phyloP scores from a whole-genome alignment of 108 stramenopile species.

The Aurantiochytrium sp. region DNA sequence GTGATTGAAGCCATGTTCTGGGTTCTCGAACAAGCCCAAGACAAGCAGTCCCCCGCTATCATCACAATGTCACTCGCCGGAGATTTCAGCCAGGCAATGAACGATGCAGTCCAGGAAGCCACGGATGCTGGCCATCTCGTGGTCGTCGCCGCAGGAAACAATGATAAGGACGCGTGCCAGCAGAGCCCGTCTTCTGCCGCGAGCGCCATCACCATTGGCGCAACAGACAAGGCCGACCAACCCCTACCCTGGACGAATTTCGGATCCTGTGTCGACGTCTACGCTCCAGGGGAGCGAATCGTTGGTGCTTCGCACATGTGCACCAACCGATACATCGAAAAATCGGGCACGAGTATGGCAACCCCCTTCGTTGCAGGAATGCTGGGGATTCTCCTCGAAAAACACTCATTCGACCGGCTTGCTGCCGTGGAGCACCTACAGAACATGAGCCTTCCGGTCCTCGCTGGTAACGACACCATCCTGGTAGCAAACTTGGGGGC shows the following conservation, averaged over 20 bases:
- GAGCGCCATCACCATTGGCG: not conserved
- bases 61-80: conserved; percentile 25
- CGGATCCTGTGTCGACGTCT: conserved; percentile 18
- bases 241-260: not conserved
- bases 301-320: not conserved
- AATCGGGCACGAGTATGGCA: conserved; percentile 38
- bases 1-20: too few relatives aligned
- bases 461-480: not conserved
- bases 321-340: not conserved
- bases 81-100: not conserved
- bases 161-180: not conserved
- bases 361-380: conserved; percentile 27
- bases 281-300: conserved; percentile 25
- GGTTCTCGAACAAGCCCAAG: too few relatives aligned
- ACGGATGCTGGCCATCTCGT: not conserved
- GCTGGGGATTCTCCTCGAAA: not conserved
- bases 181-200: not conserved
- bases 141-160: conserved; percentile 41
- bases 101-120: not conserved
- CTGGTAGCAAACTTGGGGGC: not conserved
- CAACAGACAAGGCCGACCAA: not conserved
- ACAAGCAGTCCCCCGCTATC: too few relatives aligned
- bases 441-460: not conserved
- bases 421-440: not conserved
- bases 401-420: not conserved